Evolutionary conservation across 345 rosid genomes (phyloP).

Genomic region (Eucalyptus tenuipes): DNA sequence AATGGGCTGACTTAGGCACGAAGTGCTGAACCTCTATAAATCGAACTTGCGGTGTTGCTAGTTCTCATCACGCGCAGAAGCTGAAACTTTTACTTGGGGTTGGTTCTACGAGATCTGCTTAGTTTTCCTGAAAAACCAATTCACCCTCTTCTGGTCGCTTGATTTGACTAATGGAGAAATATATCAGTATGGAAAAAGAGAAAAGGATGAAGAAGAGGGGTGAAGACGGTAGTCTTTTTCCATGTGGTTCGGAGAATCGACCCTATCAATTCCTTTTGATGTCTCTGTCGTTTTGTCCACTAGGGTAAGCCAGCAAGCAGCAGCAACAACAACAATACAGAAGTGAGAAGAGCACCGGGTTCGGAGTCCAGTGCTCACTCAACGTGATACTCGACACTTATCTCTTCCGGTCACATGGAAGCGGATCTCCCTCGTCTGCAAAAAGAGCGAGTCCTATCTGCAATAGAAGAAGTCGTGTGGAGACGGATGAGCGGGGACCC

Average conservation of each 20-base stretch:
- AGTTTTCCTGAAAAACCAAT: too few relatives aligned
- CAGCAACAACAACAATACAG: background rate
- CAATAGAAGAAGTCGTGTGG: background rate
- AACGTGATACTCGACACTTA: background rate
- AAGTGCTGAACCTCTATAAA: background rate
- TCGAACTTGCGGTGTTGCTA: background rate
- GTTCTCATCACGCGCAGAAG: background rate
- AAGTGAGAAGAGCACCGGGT: background rate
- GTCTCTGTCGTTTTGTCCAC: background rate
- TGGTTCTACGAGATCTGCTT: background rate
- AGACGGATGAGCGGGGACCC: background rate
- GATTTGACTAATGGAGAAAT: too few relatives aligned
- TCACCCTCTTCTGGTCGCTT: too few relatives aligned
- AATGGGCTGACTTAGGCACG: accelerated
- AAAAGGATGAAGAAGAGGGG: too few relatives aligned
- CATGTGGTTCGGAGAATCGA: background rate
- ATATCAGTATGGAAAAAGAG: too few relatives aligned
- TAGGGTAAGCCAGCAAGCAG: background rate
- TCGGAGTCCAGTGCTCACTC: background rate
- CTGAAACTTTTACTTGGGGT: background rate
- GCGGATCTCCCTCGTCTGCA: background rate
- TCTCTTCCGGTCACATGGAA: background rate
- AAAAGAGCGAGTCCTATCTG: background rate
- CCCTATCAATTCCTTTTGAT: background rate
- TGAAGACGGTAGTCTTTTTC: background rate